phyloP scores from a whole-genome alignment of 805 yeast genomes.

The Pichia ethanolica region DNA sequence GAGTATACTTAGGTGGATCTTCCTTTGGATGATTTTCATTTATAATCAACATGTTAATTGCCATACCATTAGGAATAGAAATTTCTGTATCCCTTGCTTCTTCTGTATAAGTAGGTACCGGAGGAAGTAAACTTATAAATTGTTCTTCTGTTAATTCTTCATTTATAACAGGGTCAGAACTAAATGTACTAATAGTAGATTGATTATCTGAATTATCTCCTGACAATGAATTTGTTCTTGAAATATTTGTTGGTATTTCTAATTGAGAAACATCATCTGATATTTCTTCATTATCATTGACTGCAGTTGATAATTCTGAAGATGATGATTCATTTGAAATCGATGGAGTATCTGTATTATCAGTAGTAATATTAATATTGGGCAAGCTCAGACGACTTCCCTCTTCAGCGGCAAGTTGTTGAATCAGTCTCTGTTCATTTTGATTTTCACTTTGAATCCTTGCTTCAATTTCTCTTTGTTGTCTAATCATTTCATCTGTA shows the following conservation, averaged over 20 bases:
- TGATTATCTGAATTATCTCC: conserved; percentile 1
- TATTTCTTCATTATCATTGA: background rate
- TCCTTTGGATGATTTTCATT: conserved; percentile 21
- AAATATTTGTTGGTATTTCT: conserved; percentile 6
- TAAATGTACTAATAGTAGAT: background rate
- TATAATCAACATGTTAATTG: conserved; percentile 21
- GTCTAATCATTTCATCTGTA: conserved; percentile 5
- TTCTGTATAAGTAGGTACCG: conserved; percentile 26
- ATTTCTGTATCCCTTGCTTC: conserved; percentile 21
- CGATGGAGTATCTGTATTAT: background rate
- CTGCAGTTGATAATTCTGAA: background rate
- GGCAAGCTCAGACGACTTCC: too few species aligned
- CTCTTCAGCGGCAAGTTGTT: too few species aligned
- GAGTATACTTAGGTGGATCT: conserved; percentile 33
- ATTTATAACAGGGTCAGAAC: background rate
- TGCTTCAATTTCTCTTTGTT: conserved; percentile 6
- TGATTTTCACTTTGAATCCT: background rate
- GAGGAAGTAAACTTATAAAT: conserved; percentile 19
- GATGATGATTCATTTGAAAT: background rate
- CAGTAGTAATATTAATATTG: background rate
- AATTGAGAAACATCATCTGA: conserved; percentile 7
- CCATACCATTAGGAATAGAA: conserved; percentile 20
- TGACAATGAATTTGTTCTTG: background rate
- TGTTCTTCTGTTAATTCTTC: conserved; percentile 16
- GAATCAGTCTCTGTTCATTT: too few species aligned